Evolutionary conservation across 768 basidiomycete genomes (phyloP), one percentile per base, ranked within the genome.

Genomic region (Dacryopinax spathularia): DNA sequence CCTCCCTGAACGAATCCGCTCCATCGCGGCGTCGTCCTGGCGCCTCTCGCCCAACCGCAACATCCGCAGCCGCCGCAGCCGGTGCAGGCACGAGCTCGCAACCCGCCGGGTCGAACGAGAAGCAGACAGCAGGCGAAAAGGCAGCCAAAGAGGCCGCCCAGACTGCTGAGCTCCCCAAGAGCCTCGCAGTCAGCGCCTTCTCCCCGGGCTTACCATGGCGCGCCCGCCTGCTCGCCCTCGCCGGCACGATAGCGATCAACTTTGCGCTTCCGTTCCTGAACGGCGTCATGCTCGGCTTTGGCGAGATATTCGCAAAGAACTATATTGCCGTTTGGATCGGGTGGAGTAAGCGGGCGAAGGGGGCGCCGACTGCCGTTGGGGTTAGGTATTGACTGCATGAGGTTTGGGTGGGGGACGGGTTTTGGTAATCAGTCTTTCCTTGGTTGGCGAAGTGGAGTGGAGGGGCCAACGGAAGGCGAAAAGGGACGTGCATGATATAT

Each of bases 231-330:
- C 82, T 80, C 37, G 88, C 90, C 9, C 72, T 89, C 61, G 73
- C 86, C 62, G 85, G 88, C 16, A 84, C 87, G 25, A 72, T 92
- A 66, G 87, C 87, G 29, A 88, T 95, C 72, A 94, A 95, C 72
- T 72, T 95, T 66, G 71, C 88, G 0, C 79, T 95, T 36, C 91
- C 91, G 0, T 95, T 95, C 73, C 81, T 95, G 9, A 95, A 94
- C 67, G 92, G 91, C 20, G 88, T 95, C 64, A 95, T 95, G 91
- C 83, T 93, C 60, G 91, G 91, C n/a, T 93, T 94, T 71, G 91
- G 91, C 37, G 92, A 95, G 74, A 88, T 95, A 60, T 91, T 93
- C 71, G 91, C 75, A 1, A 68, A 73, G 64, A 72, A 72, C 61
- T 66, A 73, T 59, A 60, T 76, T 56, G 72, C 68, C 37, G 70